A percentile compares a stretch with the other conserved stretches of the same genome.
phyloP scores from a whole-genome alignment of 805 yeast genomes.

The Cyberlindnera maritima region DNA sequence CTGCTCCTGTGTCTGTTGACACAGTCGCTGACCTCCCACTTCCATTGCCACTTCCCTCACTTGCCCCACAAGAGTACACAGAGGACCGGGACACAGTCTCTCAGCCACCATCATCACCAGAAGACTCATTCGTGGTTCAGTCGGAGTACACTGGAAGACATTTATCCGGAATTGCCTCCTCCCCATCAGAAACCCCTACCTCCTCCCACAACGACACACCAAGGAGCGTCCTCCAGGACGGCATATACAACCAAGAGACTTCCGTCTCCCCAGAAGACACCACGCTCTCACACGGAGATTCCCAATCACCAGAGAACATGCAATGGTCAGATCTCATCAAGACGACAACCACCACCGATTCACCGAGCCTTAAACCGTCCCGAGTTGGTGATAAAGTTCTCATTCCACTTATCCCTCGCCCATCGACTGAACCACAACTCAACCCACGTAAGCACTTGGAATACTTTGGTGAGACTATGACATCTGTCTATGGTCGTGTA shows the following conservation, averaged over 20 bases:
- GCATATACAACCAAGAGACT: neutral
- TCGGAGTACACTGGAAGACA: no score
- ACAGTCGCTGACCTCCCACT: no score
- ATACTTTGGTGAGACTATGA: constrained; percentile 20
- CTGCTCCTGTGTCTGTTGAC: no score
- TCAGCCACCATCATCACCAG: no score
- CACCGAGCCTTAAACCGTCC: neutral
- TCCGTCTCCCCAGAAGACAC: neutral
- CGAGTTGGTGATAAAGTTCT: neutral
- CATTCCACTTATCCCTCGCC: constrained; percentile 14
- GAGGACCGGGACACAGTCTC: no score
- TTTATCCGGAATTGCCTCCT: no score
- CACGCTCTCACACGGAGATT: no score
- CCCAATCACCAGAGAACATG: neutral
- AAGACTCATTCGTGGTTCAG: no score
- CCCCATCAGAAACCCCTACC: no score
- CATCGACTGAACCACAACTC: constrained; percentile 10
- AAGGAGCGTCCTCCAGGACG: neutral
- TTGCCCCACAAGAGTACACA: no score
- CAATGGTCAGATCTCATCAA: neutral
- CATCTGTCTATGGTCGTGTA: constrained; percentile 15
- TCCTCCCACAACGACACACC: no score
- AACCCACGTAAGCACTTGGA: constrained; percentile 11
- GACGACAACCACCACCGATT: neutral
- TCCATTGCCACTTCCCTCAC: no score